Base-by-base conservation (phyloP, 106 monocot genomes). In the Dactylorhiza incarnata region DNA sequence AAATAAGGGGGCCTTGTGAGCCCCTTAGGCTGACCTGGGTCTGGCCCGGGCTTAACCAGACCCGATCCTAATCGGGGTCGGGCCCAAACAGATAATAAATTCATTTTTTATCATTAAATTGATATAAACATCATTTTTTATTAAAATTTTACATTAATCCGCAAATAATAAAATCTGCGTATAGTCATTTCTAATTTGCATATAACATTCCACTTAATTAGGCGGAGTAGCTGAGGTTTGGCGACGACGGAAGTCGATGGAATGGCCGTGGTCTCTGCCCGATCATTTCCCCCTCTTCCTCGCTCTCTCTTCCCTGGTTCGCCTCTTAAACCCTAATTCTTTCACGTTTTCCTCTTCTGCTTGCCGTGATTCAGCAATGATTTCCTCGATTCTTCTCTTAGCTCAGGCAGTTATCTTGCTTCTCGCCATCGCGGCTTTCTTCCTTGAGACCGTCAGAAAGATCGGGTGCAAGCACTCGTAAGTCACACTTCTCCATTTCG, bases 391-490 rank as follows among this genome's bases (percentile, higher is more conserved):
- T 74, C 46, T 26, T 77, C 49, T 14, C 53, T 23, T 25, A n/a
- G 29, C 44, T 73, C 71, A 86, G 86, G 74, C 61, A 23, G 7
- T 82, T 25, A 50, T 84, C 70, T 16, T 83, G n/a, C 43, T 65
- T 44, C 58, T 82, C 52, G 75, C 71, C 73, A 45, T 76, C 19
- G 82, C 82, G 17, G 85, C 77, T 14, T 82, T 89, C 79, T 82
- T 91, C 81, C 80, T 91, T 43, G 87, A 95, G 58, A 76, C 71
- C 71, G 78, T 83, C 65, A 74, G 84, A 45, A 87, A 81, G 78
- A 87, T 95, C 62, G 91, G 87, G 56, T 85, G 77, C 82, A 67
- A 56, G 37, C 83, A 91, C 89, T 87, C 87, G 94, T 92, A 80
- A 82, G 76, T 50, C 1, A 8, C 23, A 8, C 49, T 23, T 48